Evolutionary conservation across 306 rosid genomes (phyloP), one percentile per base, ranked within the genome.

Genomic region (Vicia villosa): DNA sequence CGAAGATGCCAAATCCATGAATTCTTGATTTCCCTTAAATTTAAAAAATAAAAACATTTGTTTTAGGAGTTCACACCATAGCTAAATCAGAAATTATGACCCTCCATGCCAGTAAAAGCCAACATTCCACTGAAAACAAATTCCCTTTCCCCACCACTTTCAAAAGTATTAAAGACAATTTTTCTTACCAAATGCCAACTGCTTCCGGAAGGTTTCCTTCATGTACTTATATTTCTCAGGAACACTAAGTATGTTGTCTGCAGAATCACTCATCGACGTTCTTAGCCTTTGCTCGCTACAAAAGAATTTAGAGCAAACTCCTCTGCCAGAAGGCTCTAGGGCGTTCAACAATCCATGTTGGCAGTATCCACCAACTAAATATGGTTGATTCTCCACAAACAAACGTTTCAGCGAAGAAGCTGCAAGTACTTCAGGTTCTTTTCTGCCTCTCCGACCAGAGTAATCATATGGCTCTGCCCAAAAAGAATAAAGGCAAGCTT

Each of bases 1-100:
- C 85, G 65, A 94, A 94, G 83, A 94, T 94, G 68, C 99, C 99
- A 89, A 90, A 94, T 75, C 99, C 99, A 86, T 94, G 99, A 80
- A 94, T 94, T 82, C 96, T 88, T 10, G 99, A 94, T 83, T 94
- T 94, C 72, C 99, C 99, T 92, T 79, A 9, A 76, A 69, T 43
- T 38, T 40, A 63, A 42, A 37, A 46, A 15, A 22, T 49, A 22
- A 57, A 37, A 15, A 43, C 46, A 74, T 71, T 45, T 56, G 58
- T 22, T 56, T 21, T 49, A 17, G 26, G 32, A 36, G 74, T 52
- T 13, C 42, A 28, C 51, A 64, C 22, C 65, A 58, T 28, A 19
- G 61, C 19, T 42, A 74, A 78, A 70, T 24, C 59, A 45, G 62
- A 69, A 59, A 69, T 56, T 15, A 74, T 24, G 51, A 36, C 60